phyloP scores from a whole-genome alignment of 2,329 filamentous ascomycete species.

The Corniculantispora saksenae region DNA sequence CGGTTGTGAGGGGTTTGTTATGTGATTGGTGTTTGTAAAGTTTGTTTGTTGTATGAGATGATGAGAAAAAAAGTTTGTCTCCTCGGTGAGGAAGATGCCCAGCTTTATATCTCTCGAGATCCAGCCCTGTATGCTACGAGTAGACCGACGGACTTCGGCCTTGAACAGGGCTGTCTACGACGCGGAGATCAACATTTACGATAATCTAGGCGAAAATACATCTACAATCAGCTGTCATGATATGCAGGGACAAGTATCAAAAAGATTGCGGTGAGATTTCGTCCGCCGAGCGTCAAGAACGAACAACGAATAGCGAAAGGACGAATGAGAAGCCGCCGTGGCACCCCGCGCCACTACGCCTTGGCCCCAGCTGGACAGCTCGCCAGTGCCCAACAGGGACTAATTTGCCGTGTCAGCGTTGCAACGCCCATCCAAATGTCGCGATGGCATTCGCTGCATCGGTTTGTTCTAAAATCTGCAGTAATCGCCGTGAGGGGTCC shows the following conservation, averaged over 20 bases:
- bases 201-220: not conserved
- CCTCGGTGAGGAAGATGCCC: not conserved
- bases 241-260: not conserved
- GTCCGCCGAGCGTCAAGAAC: not conserved
- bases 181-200: not conserved
- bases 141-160: slow-evolving; percentile 13
- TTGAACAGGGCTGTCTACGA: not conserved
- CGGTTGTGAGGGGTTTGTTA: not conserved
- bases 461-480: slow-evolving; percentile 10
- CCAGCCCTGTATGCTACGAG: not conserved
- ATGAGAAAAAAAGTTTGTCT: not conserved
- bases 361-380: not conserved
- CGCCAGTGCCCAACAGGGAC: slow-evolving; percentile 6
- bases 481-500: not conserved
- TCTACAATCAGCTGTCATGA: not conserved
- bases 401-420: slow-evolving; percentile 18
- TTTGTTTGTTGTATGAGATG: not conserved
- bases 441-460: slow-evolving; percentile 1
- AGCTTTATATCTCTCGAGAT: not conserved
- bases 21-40: not conserved
- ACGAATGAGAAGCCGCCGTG: not conserved
- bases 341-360: slow-evolving; percentile 1
- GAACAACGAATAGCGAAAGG: not conserved
- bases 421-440: not conserved
- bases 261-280: not conserved